phyloP scores from a whole-genome alignment of 257 asterid species.

The Scutellaria galericulata region DNA sequence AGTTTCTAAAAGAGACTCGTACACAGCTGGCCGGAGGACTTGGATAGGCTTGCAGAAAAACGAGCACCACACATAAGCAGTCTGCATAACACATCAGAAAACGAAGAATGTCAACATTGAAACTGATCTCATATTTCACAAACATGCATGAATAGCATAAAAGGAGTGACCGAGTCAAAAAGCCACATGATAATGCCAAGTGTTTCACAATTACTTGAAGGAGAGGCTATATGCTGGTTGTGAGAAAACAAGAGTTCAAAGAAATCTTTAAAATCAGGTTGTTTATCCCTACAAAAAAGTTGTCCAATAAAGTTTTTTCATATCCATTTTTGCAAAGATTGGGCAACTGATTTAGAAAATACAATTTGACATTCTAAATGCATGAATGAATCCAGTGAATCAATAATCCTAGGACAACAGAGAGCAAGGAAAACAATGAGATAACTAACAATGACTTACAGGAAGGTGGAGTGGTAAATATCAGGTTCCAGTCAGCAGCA shows the following conservation, averaged over 20 bases:
- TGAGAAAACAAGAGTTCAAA: too few relatives aligned
- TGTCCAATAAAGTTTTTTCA: too few relatives aligned
- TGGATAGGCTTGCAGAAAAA: neutral
- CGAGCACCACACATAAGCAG: neutral
- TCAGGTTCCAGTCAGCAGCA: neutral
- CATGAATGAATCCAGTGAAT: neutral
- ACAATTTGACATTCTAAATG: neutral
- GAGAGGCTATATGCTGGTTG: too few relatives aligned
- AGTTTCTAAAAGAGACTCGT: neutral
- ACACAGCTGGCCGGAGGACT: neutral
- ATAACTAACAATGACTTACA: slow-evolving; percentile 23
- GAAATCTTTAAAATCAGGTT: too few relatives aligned
- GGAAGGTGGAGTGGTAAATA: neutral
- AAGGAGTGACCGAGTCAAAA: neutral
- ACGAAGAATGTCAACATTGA: neutral
- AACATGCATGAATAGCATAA: neutral
- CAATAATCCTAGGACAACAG: too few relatives aligned
- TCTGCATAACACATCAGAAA: neutral
- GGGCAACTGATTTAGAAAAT: too few relatives aligned
- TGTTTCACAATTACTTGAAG: too few relatives aligned
- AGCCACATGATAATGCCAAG: neutral
- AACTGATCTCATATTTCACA: neutral
- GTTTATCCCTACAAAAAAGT: too few relatives aligned
- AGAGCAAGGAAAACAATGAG: too few relatives aligned
- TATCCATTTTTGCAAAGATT: too few relatives aligned